phyloP scores from a whole-genome alignment of 768 basidiomycete species.

The Auriscalpium microsporum region DNA sequence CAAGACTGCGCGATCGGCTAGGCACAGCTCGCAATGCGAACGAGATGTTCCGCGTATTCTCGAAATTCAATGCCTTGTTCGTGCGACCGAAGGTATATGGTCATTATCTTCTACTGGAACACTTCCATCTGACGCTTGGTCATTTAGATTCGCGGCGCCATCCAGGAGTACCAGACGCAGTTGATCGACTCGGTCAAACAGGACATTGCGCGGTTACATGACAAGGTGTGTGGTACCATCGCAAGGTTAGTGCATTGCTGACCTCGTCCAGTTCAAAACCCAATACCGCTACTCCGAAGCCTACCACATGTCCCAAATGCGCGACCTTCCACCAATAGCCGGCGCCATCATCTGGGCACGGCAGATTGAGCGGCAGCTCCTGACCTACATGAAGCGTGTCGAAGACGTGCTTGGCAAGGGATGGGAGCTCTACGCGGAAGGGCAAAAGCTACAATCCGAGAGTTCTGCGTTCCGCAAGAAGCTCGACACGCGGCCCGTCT shows the following conservation, averaged over 20 bases:
- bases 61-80: slow-evolving; percentile 95
- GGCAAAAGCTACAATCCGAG: slow-evolving; percentile 93
- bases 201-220: slow-evolving; percentile 90
- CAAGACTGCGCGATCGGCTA: slow-evolving; percentile 80
- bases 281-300: slow-evolving; percentile 94
- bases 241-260: neutral
- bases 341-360: slow-evolving; percentile 98
- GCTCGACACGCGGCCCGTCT: slow-evolving; percentile 89
- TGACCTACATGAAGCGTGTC: slow-evolving; percentile 97
- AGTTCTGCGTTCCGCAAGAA: slow-evolving; percentile 89
- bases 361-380: slow-evolving; percentile 95
- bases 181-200: slow-evolving; percentile 99
- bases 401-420: slow-evolving; percentile 97
- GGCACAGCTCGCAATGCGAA: slow-evolving; percentile 96
- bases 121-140: neutral
- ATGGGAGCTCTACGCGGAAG: slow-evolving; percentile 99
- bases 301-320: slow-evolving; percentile 97
- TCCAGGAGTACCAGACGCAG: slow-evolving; percentile 98
- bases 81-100: slow-evolving; percentile 81
- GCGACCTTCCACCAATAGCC: slow-evolving; percentile 95
- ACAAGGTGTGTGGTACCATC: slow-evolving; percentile 51
- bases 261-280: slow-evolving; percentile 67
- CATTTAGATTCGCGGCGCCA: slow-evolving; percentile 85
- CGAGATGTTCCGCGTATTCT: slow-evolving; percentile 99
- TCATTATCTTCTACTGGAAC: neutral